A percentile compares a stretch with the other conserved stretches of the same genome.
Evolutionary conservation across 140 eudicot species (phyloP).

Genomic region (Bidens hawaiensis): DNA sequence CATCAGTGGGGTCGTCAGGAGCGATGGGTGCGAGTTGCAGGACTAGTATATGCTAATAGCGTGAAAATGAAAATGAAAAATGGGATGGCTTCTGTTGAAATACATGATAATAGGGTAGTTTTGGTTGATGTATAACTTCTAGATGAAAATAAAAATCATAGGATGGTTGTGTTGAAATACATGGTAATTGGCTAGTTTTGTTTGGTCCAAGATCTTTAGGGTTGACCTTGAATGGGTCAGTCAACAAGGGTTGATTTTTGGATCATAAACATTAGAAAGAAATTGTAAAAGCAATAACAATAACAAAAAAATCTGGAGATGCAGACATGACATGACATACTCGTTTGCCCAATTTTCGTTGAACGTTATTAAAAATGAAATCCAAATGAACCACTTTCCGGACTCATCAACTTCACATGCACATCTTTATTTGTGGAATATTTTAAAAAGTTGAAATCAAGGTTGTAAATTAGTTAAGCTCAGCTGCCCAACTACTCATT

Average conservation of each 20-base stretch:
- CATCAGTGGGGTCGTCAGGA: no score
- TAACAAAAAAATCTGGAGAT: not conserved
- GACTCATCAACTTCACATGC: constrained; percentile 5
- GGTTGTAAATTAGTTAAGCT: not conserved
- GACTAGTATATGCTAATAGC: no score
- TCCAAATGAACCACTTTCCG: not conserved
- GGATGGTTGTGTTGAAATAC: not conserved
- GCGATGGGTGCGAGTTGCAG: no score
- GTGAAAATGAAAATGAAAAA: no score
- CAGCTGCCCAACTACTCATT: no score
- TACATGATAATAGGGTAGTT: no score
- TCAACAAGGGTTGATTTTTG: not conserved
- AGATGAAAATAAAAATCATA: no score
- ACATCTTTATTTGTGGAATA: not conserved
- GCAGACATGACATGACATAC: not conserved
- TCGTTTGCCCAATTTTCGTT: not conserved
- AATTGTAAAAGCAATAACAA: not conserved
- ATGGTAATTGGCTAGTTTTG: not conserved
- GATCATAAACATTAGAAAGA: not conserved
- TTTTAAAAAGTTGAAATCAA: no score
- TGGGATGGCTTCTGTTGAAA: no score
- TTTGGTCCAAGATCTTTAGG: not conserved
- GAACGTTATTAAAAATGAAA: not conserved
- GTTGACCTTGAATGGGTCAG: not conserved
- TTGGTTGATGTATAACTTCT: no score